Base-by-base conservation (phyloP, 2,329 filamentous ascomycete species). In the Xylariaceae sp. region DNA sequence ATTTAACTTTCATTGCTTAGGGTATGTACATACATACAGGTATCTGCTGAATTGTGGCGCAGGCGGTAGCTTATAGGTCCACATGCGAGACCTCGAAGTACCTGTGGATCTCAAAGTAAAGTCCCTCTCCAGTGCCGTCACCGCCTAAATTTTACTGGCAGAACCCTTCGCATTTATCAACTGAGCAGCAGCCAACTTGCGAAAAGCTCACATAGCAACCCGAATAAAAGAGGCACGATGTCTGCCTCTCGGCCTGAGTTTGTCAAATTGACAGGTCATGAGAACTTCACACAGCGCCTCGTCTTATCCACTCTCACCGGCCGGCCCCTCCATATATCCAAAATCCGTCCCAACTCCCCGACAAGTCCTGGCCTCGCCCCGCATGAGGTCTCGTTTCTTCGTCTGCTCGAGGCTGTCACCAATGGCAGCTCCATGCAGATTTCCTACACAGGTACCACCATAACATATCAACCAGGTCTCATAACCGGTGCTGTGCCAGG, bases 341-440 rank as follows among this genome's bases (percentile, higher is more conserved):
- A 93, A 68, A 97, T 98, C 71, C 88, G 93, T 61, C 83, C 88
- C 54, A 82, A 85, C 14, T 95, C 89, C 34, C 84, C 86, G 37
- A 91, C 88, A 33, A 84, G 86, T 59, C 91, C 93, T 1, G 93
- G 93, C 60, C 86, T 98, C 44, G 85, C 88, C 43, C 85, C 89
- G 39, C 86, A 95, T 72, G 93, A 98, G 70, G 84, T 97, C 60
- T 97, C 93, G 37, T 92, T 98, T 67, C 79, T 98, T 23, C 91
- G 93, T 46, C 86, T 98, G 16, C 83, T 98, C 62, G 93, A 97
- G 67, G 80, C 88, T 56, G 78, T 98, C 59, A 98, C 93, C 62
- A 98, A 98, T 74, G 93, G 93, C 69, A 88, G 87, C 47, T 83
- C 86, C 45, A 89, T 97, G 71, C 91, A 96, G 62, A 95, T 98